These are phyloP conservation scores for Zygosaccharomyces sapae DNA, from an alignment of 1,139 yeast genomes.

Conservation along the genomic window DNA sequence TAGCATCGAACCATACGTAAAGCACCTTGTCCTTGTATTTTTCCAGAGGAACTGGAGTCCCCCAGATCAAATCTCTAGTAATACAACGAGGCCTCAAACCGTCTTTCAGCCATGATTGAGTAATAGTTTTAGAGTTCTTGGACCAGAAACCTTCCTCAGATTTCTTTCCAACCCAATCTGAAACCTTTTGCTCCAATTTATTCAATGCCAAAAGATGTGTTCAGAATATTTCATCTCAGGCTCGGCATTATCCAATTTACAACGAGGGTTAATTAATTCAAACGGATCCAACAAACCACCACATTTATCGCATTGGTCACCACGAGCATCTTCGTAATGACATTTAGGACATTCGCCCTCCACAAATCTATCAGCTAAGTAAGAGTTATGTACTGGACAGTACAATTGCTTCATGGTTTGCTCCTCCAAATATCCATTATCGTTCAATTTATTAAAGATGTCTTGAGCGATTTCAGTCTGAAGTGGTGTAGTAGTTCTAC, in stretches of 20 bases:
- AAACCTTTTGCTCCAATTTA: conserved; percentile 71
- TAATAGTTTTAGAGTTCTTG: conserved; percentile 79
- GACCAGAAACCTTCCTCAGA: conserved; percentile 83
- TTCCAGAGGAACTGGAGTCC: conserved; percentile 92
- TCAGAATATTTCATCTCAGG: conserved; percentile 81
- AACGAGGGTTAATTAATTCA: conserved; percentile 88
- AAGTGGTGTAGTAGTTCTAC: conserved; percentile 87
- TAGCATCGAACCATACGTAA: conserved; percentile 98
- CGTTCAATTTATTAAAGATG: conserved; percentile 68
- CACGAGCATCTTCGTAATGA: conserved; percentile 92
- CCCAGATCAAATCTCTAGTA: conserved; percentile 97
- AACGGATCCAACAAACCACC: conserved; percentile 86
- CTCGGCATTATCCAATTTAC: conserved; percentile 80
- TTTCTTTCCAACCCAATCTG: conserved; percentile 66
- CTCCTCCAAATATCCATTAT: conserved; percentile 78
- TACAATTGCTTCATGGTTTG: conserved; percentile 84
- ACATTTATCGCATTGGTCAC: conserved; percentile 98
- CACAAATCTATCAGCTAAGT: conserved; percentile 92
- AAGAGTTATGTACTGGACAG: conserved; percentile 86
- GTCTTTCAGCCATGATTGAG: conserved; percentile 88
- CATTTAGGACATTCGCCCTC: conserved; percentile 98
- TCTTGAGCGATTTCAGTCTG: conserved; percentile 97
- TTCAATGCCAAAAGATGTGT: conserved; percentile 81
- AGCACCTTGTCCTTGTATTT: conserved; percentile 81
- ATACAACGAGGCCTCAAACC: conserved; percentile 94